Percentiles rank a stretch among this genome's conserved stretches.
phyloP scores from a whole-genome alignment of 495 filamentous ascomycete genomes.

The Tetracladium setigerum region DNA sequence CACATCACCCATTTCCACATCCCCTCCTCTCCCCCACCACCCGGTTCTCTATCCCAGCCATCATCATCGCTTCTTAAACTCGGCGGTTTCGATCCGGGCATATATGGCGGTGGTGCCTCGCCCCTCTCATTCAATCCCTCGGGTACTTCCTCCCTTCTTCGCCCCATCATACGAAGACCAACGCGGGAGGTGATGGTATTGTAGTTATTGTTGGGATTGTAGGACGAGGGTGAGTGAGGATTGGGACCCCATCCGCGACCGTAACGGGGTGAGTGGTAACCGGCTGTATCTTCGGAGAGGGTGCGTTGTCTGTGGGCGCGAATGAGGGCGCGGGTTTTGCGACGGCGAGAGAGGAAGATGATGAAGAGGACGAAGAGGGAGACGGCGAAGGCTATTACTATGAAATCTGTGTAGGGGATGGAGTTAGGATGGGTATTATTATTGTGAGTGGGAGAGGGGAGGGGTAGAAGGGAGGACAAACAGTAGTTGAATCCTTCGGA shows the following conservation, averaged over 20 bases:
- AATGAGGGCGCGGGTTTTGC: conserved; percentile 10
- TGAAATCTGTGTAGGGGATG: too few species aligned
- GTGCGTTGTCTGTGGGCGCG: conserved; percentile 15
- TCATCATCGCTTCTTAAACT: conserved; percentile 16
- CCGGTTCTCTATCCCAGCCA: not conserved
- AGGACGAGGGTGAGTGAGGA: not conserved
- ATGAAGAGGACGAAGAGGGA: too few species aligned
- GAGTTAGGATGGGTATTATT: too few species aligned
- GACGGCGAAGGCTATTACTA: too few species aligned
- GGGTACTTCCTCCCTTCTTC: not conserved
- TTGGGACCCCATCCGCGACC: not conserved
- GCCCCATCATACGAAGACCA: not conserved
- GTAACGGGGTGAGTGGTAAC: conserved; percentile 14
- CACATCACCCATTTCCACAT: not conserved
- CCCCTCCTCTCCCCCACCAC: not conserved
- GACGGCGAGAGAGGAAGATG: not conserved
- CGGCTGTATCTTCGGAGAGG: conserved; percentile 22
- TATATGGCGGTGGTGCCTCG: conserved; percentile 51
- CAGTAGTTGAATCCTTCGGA: too few species aligned
- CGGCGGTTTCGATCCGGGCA: conserved; percentile 21
- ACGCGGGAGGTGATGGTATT: not conserved
- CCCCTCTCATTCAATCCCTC: conserved; percentile 51
- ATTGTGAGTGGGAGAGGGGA: too few species aligned
- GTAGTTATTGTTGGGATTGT: not conserved
- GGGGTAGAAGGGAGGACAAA: too few species aligned